These are phyloP conservation scores for Paraphaeosphaeria minitans DNA, from an alignment of 2,329 filamentous ascomycete genomes.

Conservation along the genomic window DNA sequence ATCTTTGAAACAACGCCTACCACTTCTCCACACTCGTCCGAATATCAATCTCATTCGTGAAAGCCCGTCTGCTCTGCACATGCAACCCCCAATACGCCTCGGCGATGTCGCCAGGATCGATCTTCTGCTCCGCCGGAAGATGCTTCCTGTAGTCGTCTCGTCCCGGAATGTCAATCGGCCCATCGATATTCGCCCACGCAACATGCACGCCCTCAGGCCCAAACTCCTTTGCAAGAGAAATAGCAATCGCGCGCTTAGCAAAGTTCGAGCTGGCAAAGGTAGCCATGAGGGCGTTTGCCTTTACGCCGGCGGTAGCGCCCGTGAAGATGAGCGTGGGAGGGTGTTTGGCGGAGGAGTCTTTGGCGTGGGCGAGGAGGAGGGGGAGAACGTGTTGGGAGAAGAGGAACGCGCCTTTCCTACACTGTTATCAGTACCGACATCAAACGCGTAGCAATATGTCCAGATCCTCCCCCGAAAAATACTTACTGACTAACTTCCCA, in stretches of 20 bases:
- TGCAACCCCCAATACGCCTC: conserved; percentile 85
- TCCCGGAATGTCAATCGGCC: conserved; percentile 79
- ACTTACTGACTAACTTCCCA: background rate
- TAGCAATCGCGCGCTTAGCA: conserved; percentile 72
- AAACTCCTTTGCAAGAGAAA: conserved; percentile 81
- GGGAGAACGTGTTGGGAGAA: conserved; percentile 77
- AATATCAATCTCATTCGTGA: conserved; percentile 81
- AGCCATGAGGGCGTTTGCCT: conserved; percentile 70
- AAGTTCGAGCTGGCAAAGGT: conserved; percentile 81
- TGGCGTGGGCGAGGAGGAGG: conserved; percentile 66
- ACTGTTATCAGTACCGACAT: conserved; percentile 41
- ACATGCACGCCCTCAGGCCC: conserved; percentile 84
- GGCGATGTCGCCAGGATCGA: conserved; percentile 81
- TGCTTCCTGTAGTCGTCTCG: conserved; percentile 60
- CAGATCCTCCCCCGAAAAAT: background rate
- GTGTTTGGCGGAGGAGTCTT: conserved; percentile 54
- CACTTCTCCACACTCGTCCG: conserved; percentile 84
- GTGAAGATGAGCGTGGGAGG: conserved; percentile 84
- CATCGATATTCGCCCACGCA: conserved; percentile 80
- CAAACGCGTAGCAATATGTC: background rate
- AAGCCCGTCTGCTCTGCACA: conserved; percentile 75
- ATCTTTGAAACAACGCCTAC: conserved; percentile 47
- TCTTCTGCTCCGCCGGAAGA: conserved; percentile 66
- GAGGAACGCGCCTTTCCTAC: conserved; percentile 67
- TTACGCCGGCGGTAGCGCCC: conserved; percentile 80